phyloP scores from a whole-genome alignment of 108 stramenopile species.

The Skeletonema menzelii region DNA sequence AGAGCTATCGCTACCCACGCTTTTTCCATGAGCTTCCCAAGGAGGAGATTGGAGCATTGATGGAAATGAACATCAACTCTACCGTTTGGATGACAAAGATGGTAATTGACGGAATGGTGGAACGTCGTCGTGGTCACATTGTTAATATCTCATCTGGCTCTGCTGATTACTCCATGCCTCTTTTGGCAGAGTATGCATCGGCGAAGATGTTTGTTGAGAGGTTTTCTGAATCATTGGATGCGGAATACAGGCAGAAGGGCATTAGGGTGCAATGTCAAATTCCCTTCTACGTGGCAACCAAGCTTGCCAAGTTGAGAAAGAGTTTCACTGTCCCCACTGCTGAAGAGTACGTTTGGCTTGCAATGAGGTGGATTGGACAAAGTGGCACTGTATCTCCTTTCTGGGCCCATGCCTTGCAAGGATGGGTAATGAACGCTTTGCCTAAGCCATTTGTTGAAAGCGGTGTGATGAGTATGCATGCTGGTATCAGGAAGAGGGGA shows the following conservation, averaged over 20 bases:
- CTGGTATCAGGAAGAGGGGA: conserved; percentile 88
- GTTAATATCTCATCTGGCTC: conserved; percentile 96
- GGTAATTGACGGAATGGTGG: conserved; percentile 92
- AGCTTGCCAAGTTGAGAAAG: conserved; percentile 96
- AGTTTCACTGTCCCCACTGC: conserved; percentile 89
- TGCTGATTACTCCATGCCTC: conserved; percentile 90
- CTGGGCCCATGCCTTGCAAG: conserved; percentile 93
- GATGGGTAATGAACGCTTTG: conserved; percentile 78
- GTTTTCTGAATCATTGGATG: conserved; percentile 91
- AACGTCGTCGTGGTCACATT: conserved; percentile 88
- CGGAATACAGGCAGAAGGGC: conserved; percentile 87
- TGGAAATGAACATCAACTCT: conserved; percentile 95
- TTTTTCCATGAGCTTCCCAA: conserved; percentile 95
- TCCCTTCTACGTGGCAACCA: conserved; percentile 97
- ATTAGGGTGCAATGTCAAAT: conserved; percentile 95
- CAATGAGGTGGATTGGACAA: conserved; percentile 85
- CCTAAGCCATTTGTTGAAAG: conserved; percentile 69
- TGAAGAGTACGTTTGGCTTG: conserved; percentile 74
- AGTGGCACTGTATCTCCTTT: conserved; percentile 87
- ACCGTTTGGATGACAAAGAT: conserved; percentile 96
- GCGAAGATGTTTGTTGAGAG: conserved; percentile 96
- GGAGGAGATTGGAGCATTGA: conserved; percentile 67
- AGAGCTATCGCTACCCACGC: conserved; percentile 94
- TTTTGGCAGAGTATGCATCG: conserved; percentile 95
- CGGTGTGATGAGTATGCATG: conserved; percentile 88